Percentiles rank a stretch among this genome's conserved stretches.
Evolutionary conservation across 2,329 filamentous ascomycete species (phyloP).

Genomic region (Chaetomium sp.): DNA sequence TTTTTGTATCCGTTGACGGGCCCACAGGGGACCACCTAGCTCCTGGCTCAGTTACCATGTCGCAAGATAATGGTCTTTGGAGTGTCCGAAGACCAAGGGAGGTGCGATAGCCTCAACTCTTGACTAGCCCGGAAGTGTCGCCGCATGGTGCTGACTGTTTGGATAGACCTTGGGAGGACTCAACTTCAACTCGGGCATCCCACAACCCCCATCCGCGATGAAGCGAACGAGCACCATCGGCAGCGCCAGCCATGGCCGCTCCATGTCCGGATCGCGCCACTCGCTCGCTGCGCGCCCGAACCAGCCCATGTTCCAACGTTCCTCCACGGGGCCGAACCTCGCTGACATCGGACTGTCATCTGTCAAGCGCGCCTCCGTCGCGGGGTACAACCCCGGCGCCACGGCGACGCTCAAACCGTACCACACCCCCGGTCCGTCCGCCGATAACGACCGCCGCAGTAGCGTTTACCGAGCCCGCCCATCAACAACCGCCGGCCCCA

Average conservation of each 20-base stretch:
- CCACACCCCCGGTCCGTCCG: slow-evolving; percentile 47
- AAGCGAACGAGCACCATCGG: slow-evolving; percentile 85
- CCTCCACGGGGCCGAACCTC: slow-evolving; percentile 79
- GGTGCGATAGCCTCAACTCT: slow-evolving; percentile 40
- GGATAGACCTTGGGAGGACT: slow-evolving; percentile 80
- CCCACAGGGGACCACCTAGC: slow-evolving; percentile 4
- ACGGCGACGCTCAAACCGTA: slow-evolving; percentile 70
- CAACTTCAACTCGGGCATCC: slow-evolving; percentile 80
- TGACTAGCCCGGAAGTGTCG: background rate
- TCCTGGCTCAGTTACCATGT: slow-evolving; percentile 59
- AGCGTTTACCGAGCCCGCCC: slow-evolving; percentile 76
- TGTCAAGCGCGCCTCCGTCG: slow-evolving; percentile 76
- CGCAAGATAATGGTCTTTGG: slow-evolving; percentile 86
- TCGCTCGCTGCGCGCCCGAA: slow-evolving; percentile 83
- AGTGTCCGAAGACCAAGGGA: slow-evolving; percentile 90
- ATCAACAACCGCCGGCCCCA: slow-evolving; percentile 66
- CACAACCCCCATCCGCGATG: slow-evolving; percentile 88
- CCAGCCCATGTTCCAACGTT: slow-evolving; percentile 83
- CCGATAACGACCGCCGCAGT: slow-evolving; percentile 67
- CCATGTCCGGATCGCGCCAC: slow-evolving; percentile 79
- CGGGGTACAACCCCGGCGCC: slow-evolving; percentile 55
- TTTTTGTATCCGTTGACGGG: background rate
- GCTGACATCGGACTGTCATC: slow-evolving; percentile 80
- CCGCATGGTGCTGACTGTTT: slow-evolving; percentile 3
- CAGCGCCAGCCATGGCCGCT: slow-evolving; percentile 74